Evolutionary conservation across 306 rosid genomes (phyloP), one percentile per base, ranked within the genome.

Genomic region (Benincasa hispida): DNA sequence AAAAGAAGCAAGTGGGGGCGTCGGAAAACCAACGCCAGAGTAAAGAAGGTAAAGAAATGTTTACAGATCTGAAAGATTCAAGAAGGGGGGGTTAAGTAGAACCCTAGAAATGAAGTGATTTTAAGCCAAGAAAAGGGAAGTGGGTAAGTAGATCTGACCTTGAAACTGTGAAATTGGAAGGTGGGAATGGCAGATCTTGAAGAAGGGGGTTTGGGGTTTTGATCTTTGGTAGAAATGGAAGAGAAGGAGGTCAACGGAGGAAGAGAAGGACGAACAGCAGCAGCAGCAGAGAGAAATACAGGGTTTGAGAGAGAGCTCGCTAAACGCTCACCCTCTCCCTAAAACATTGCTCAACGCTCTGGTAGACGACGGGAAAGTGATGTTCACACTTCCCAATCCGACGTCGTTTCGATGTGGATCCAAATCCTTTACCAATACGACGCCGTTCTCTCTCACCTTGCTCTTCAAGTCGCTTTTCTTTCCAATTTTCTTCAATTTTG

Each of bases 21-120:
- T 19, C 1, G 39, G 5, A 11, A 27, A 34, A 51, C 18, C 62
- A 28, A 28, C 42, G 48, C 19, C 41, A 9, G 47, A 68, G 51
- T 50, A 48, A 72, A 14, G 12, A 19, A 4, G 8, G n/a, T 17
- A 32, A 39, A 6, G 11, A 57, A 72, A 30, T 48, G 42, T 10
- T 6, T 0, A 63, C 47, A 89, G 94, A 92, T 92, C 96, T 90
- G 92, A 63, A 81, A 81, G 55, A 79, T 60, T 82, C 15, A 24
- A 24, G 4, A 12, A 55, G 59, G 51, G 17, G 41, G 55, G 57
- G 21, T 51, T 66, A 15, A 18, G 41, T 76, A 22, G 54, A 78
- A 87, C 84, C 84, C 90, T 81, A 78, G 79, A 85, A 75, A 10
- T 14, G 13, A 57, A 83, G 74, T 27, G 81, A 80, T 68, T 5